phyloP scores from a whole-genome alignment of 257 asterid species.

The Rhazya stricta region DNA sequence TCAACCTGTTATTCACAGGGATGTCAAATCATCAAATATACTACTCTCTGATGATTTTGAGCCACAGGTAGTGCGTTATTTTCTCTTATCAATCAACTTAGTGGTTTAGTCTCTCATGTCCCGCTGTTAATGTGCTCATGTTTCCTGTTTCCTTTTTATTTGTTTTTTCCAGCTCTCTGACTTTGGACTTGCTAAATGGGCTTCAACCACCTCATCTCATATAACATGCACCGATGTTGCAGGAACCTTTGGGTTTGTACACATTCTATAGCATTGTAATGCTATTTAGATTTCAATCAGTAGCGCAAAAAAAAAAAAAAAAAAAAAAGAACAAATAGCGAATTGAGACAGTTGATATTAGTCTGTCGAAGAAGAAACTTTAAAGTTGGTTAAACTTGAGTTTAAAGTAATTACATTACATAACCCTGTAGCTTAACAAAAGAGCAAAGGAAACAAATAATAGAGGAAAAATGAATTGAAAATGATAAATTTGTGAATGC shows the following conservation, averaged over 20 bases:
- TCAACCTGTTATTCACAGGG: slow-evolving; percentile 82
- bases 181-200: slow-evolving; percentile 97
- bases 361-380: neutral
- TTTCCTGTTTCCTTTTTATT: neutral
- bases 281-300: slow-evolving; percentile 5
- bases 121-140: neutral
- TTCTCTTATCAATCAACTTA: neutral
- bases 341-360: neutral
- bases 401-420: neutral
- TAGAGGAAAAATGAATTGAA: neutral
- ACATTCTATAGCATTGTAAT: slow-evolving; percentile 12
- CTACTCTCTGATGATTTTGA: slow-evolving; percentile 78
- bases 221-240: slow-evolving; percentile 79
- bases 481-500: neutral
- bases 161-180: slow-evolving; percentile 67
- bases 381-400: neutral
- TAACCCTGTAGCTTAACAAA: neutral
- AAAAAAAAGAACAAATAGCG: neutral
- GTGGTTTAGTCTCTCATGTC: neutral
- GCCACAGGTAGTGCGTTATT: slow-evolving; percentile 61
- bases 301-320: neutral
- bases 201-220: slow-evolving; percentile 65
- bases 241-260: slow-evolving; percentile 87
- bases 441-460: neutral
- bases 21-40: slow-evolving; percentile 90